These are phyloP conservation scores for Mycena vulgaris DNA, from an alignment of 768 basidiomycete genomes.

Conservation along the genomic window DNA sequence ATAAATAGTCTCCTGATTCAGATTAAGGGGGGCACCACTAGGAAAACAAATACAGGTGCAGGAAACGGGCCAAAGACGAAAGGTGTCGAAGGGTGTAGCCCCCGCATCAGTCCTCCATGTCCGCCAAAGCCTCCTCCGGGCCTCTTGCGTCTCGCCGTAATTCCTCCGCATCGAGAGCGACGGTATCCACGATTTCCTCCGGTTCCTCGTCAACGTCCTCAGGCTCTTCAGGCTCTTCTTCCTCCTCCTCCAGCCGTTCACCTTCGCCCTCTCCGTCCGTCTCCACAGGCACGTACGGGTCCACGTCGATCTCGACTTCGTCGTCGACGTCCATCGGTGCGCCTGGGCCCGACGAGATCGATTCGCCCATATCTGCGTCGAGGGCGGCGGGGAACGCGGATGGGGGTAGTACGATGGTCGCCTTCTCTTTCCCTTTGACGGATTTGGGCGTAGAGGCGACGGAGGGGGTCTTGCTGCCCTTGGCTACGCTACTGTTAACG, in stretches of 20 bases:
- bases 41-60: no score
- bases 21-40: no score
- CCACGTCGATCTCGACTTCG: constrained; percentile 46
- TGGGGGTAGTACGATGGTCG: constrained; percentile 41
- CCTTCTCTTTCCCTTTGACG: constrained; percentile 57
- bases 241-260: constrained; percentile 39
- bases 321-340: constrained; percentile 53
- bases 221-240: constrained; percentile 54
- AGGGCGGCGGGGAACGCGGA: constrained; percentile 43
- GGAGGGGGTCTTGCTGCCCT: constrained; percentile 46
- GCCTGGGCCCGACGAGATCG: constrained; percentile 46
- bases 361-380: constrained; percentile 43
- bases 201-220: constrained; percentile 58
- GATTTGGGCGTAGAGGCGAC: constrained; percentile 36
- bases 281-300: constrained; percentile 39
- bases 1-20: no score
- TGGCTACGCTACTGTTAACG: constrained; percentile 32
- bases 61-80: no score
- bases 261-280: constrained; percentile 44
- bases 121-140: constrained; percentile 49
- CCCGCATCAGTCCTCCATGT: constrained; percentile 12
- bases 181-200: constrained; percentile 58
- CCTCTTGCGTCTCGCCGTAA: constrained; percentile 54
- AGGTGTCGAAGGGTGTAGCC: no score
- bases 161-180: constrained; percentile 63